Evolutionary conservation across 192 early-diverging fungal species (phyloP).

Genomic region (Backusella circina): DNA sequence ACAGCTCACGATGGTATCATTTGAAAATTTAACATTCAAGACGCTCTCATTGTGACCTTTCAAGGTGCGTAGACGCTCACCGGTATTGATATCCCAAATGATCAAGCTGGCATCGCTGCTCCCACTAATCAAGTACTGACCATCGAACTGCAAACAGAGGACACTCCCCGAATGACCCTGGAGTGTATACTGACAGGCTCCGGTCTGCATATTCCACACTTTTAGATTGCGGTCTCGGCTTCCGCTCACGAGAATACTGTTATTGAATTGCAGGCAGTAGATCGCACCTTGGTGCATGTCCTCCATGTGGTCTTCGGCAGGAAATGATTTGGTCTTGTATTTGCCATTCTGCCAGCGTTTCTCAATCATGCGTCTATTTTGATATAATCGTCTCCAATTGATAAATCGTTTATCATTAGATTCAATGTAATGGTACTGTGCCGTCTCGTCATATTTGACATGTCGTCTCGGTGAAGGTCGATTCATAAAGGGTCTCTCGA

Average conservation of each 20-base stretch:
- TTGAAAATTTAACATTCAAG: conserved; percentile 78
- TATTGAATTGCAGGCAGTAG: conserved; percentile 81
- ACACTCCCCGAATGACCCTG: conserved; percentile 78
- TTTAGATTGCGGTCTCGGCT: conserved; percentile 69
- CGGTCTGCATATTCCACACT: conserved; percentile 72
- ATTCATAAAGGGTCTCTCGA: neutral
- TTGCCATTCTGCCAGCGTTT: conserved; percentile 72
- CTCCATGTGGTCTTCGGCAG: conserved; percentile 18
- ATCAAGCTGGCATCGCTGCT: conserved; percentile 65
- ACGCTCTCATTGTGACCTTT: conserved; percentile 60
- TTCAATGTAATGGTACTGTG: conserved; percentile 36
- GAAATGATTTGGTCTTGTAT: conserved; percentile 59
- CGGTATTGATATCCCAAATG: conserved; percentile 75
- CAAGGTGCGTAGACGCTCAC: conserved; percentile 42
- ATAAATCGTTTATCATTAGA: conserved; percentile 39
- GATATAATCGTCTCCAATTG: conserved; percentile 75
- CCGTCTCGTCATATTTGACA: conserved; percentile 25
- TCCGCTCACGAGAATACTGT: conserved; percentile 65
- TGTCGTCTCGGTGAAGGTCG: conserved; percentile 5
- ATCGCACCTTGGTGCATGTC: conserved; percentile 81
- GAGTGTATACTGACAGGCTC: conserved; percentile 55
- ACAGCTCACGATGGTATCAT: conserved; percentile 73
- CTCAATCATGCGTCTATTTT: conserved; percentile 59
- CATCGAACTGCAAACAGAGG: conserved; percentile 83
- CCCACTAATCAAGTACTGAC: conserved; percentile 62